Conservation (phyloP, 1,139 yeast genomes). For the Candida pseudocylindracea region DNA sequence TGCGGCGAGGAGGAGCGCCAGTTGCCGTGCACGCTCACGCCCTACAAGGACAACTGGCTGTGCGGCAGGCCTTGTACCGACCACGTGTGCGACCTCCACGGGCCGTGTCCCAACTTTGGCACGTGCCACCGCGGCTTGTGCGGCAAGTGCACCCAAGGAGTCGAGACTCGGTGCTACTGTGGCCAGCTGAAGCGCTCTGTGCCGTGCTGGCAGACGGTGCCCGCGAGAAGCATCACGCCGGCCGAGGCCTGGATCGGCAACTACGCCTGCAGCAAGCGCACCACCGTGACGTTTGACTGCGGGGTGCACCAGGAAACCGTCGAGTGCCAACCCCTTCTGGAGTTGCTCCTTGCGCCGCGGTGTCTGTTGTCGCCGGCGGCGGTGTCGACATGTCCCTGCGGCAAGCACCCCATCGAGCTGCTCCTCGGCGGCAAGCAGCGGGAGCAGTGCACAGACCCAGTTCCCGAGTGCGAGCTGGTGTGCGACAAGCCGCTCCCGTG, state of each 20-base stretch:
- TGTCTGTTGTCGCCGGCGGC: slow-evolving; percentile 47
- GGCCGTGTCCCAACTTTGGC: slow-evolving; percentile 20
- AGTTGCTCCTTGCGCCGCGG: slow-evolving; percentile 8
- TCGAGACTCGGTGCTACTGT: slow-evolving; percentile 45
- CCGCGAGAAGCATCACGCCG: slow-evolving; percentile 39
- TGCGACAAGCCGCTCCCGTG: slow-evolving; percentile 49
- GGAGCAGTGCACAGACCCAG: slow-evolving; percentile 43
- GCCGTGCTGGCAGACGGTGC: slow-evolving; percentile 7
- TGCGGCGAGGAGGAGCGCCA: slow-evolving; percentile 57
- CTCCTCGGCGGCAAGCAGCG: slow-evolving; percentile 10
- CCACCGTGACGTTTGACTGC: slow-evolving; percentile 19
- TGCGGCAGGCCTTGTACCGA: slow-evolving; percentile 44
- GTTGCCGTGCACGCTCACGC: slow-evolving; percentile 52
- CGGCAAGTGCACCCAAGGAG: slow-evolving; percentile 30
- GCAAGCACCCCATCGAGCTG: slow-evolving; percentile 15
- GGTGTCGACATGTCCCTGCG: slow-evolving; percentile 58
- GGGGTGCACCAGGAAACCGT: slow-evolving; percentile 35
- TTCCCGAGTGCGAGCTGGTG: slow-evolving; percentile 44
- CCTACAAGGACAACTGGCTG: slow-evolving; percentile 42
- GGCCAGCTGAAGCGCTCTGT: slow-evolving; percentile 27
- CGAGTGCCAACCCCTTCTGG: slow-evolving; percentile 33
- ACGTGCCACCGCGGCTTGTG: slow-evolving; percentile 61
- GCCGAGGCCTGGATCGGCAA: slow-evolving; percentile 20
- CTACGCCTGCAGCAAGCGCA: slow-evolving; percentile 6
- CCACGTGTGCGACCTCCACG: slow-evolving; percentile 49